These are phyloP conservation scores for Leccinum laetum DNA, from an alignment of 1,284 basidiomycete genomes.

Conservation along the genomic window DNA sequence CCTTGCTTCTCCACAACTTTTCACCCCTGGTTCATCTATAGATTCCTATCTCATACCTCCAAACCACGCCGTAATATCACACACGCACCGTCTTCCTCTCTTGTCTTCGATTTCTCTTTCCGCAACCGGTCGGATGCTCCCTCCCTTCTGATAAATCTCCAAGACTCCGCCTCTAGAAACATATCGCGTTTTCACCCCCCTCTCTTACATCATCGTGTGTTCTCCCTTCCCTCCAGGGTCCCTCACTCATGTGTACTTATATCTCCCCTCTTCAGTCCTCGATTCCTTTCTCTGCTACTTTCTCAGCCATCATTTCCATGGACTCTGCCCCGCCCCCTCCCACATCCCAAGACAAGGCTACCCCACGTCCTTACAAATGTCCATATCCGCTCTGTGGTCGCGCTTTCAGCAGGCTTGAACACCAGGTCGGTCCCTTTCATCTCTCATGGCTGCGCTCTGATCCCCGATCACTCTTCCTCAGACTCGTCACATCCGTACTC, in stretches of 20 bases:
- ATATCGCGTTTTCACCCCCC: conserved; percentile 16
- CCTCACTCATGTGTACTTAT: conserved; percentile 30
- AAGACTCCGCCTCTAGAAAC: conserved; percentile 19
- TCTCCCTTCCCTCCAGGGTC: conserved; percentile 14
- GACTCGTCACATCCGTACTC: conserved; percentile 97
- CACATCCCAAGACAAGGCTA: conserved; percentile 46
- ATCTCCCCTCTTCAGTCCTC: conserved; percentile 22
- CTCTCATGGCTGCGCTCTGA: conserved; percentile 16
- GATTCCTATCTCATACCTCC: conserved; percentile 28
- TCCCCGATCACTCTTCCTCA: conserved; percentile 37
- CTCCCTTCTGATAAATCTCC: conserved; percentile 23
- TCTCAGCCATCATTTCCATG: conserved; percentile 24
- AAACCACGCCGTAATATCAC: conserved; percentile 29
- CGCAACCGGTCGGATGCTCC: conserved; percentile 22
- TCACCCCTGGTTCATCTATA: conserved; percentile 23
- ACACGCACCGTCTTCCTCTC: conserved; percentile 17
- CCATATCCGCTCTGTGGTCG: conserved; percentile 90
- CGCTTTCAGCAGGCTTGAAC: conserved; percentile 90
- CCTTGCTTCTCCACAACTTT: conserved; percentile 14
- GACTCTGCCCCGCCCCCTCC: conserved; percentile 17
- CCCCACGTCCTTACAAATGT: conserved; percentile 91
- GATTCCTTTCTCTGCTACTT: conserved; percentile 19
- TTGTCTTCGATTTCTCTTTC: conserved; percentile 26
- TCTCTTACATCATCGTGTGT: conserved; percentile 25
- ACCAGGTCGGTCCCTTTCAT: conserved; percentile 65